Percentiles rank a stretch among this genome's conserved stretches.
Conservation (phyloP, 139 green algal species). For the Chlamydomonas incerta region DNA sequence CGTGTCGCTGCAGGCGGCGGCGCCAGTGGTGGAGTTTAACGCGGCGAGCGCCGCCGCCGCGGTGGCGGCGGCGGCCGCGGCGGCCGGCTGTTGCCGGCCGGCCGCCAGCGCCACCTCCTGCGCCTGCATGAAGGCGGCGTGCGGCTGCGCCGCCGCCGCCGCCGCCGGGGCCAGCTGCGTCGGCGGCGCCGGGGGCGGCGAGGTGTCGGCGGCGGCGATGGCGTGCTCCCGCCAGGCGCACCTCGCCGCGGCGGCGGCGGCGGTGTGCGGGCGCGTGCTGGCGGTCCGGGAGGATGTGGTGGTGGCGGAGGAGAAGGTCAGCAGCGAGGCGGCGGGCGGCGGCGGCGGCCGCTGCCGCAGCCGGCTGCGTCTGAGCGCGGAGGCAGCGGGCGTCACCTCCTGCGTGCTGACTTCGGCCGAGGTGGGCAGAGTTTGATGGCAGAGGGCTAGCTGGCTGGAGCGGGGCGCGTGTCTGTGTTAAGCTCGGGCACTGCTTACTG, state of each 20-base stretch:
- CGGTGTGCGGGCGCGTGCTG: neutral
- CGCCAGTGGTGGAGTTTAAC: too few species aligned
- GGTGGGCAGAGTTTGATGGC: too few species aligned
- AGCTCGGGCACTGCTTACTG: too few species aligned
- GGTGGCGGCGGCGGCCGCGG: too few species aligned
- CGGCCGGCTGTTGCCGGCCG: too few species aligned
- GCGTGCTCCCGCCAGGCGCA: too few species aligned
- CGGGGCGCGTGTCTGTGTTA: too few species aligned
- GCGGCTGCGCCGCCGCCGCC: neutral
- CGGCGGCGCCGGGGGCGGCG: neutral
- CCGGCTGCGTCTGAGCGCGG: neutral
- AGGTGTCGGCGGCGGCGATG: too few species aligned
- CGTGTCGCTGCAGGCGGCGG: neutral
- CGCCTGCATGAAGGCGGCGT: neutral
- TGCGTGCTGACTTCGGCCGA: neutral
- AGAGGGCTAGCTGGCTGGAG: too few species aligned
- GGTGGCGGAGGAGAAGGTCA: neutral
- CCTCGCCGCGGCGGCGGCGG: neutral
- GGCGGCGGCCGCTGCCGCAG: neutral
- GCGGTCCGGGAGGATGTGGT: slow-evolving; percentile 20
- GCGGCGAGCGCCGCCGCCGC: neutral
- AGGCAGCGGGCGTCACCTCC: neutral
- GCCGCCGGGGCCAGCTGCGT: neutral
- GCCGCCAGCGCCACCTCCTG: too few species aligned
- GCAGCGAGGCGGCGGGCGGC: neutral